A percentile compares a stretch with the other conserved stretches of the same genome.
Evolutionary conservation across 75 land plant species (phyloP).

Genomic region (Ceratopteris richardii): DNA sequence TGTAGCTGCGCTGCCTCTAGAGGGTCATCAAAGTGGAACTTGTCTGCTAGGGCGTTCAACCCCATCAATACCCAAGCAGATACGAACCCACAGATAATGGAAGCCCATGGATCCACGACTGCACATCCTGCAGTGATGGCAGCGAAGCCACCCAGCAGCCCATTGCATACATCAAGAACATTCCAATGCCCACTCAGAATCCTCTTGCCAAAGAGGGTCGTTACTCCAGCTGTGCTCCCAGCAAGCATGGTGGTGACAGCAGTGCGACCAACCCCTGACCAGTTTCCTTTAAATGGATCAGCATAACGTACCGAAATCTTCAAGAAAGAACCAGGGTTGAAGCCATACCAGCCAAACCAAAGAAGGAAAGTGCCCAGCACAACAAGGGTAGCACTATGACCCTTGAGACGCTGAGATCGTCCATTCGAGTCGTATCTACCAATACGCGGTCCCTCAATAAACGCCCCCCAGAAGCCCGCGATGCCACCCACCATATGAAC

Average conservation of each 20-base stretch:
- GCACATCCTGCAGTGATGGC: slow-evolving; percentile 75
- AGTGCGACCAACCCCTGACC: slow-evolving; percentile 74
- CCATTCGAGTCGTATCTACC: slow-evolving; percentile 24
- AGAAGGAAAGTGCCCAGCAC: slow-evolving; percentile 32
- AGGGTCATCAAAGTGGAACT: slow-evolving; percentile 62
- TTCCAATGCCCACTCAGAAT: slow-evolving; percentile 67
- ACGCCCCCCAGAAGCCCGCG: slow-evolving; percentile 27
- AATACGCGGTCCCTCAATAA: slow-evolving; percentile 26
- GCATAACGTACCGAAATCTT: slow-evolving; percentile 39
- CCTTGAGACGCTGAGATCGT: slow-evolving; percentile 1
- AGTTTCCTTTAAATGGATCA: slow-evolving; percentile 43
- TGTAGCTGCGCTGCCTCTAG: too few relatives aligned
- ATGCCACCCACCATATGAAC: slow-evolving; percentile 35
- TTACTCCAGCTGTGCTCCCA: slow-evolving; percentile 52
- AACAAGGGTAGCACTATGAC: slow-evolving; percentile 27
- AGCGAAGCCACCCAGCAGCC: slow-evolving; percentile 75
- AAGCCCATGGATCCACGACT: slow-evolving; percentile 80
- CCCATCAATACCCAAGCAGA: slow-evolving; percentile 64
- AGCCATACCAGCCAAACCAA: too few relatives aligned
- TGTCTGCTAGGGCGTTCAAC: slow-evolving; percentile 43
- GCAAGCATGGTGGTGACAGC: slow-evolving; percentile 85
- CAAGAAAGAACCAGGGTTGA: slow-evolving; percentile 82
- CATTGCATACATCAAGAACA: too few relatives aligned
- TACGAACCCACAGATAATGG: too few relatives aligned
- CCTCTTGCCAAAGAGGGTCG: slow-evolving; percentile 52